Evolutionary conservation across 177 flowering plant genomes (phyloP), one percentile per base, ranked within the genome.

Genomic region (Telopea speciosissima): DNA sequence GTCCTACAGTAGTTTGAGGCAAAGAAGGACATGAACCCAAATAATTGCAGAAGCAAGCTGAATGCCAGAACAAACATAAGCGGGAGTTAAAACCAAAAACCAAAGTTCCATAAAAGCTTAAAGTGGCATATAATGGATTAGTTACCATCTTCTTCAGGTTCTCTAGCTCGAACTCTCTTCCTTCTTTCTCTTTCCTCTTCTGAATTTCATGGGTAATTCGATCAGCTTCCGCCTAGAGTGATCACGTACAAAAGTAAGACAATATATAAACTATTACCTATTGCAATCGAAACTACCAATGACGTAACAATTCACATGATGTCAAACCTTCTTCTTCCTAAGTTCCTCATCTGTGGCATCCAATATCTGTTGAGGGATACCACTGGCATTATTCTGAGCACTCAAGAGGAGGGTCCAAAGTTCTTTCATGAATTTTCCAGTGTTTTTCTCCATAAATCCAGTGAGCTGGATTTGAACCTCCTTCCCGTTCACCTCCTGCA

Each of bases 1-100:
- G 68, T 86, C 98, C 99, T 96, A 96, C 99, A 91, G 96, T 83
- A 93, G 96, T 91, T 89, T 88, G 95, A 91, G 95, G 99, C 87
- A 96, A 95, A 90, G 80, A 81, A 81, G 96, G 96, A 90, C 83
- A 93, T 93, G 97, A 93, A 90, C 97, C 93, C 89, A 93, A 93
- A 96, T 87, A 90, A 93, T 91, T 91, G 98, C 92, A 91, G 97
- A 95, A 92, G 89, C 89, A 85, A 86, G 95, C 98, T 96, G 98
- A 96, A 82, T 76, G 80, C 81, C 90, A 87, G 82, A 78, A 89
- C 76, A 89, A 85, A 87, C 79, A 88, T 85, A 82, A 71, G 73
- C 59, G 67, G 58, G 82, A 84, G 96, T 89, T 83, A 93, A 87
- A 80, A 81, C 71, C 76, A 85, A 85, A 85, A 73, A 67, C 61